These are phyloP conservation scores for Litsea cubeba DNA, from an alignment of 164 flowering plant genomes.

Conservation along the genomic window DNA sequence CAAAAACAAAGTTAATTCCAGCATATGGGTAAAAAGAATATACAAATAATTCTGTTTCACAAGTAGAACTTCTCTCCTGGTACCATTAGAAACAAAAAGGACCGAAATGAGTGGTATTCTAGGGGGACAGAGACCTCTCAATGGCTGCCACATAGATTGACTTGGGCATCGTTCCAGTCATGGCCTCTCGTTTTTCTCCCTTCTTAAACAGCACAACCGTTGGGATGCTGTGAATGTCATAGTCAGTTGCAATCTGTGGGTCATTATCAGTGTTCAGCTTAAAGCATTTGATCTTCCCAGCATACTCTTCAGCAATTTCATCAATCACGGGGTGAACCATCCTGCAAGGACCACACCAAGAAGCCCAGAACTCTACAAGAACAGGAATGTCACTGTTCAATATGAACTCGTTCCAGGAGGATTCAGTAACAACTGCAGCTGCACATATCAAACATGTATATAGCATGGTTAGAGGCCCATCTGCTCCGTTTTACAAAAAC, in stretches of 20 bases:
- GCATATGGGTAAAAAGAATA: no score
- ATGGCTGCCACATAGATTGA: constrained; percentile 68
- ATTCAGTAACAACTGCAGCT: constrained; percentile 58
- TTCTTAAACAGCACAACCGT: constrained; percentile 79
- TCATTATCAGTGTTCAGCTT: constrained; percentile 64
- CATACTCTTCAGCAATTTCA: constrained; percentile 69
- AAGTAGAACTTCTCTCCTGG: no score
- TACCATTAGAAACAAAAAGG: no score
- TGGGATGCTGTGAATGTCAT: constrained; percentile 75
- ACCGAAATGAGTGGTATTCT: not conserved
- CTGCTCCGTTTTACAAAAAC: no score
- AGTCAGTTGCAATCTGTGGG: constrained; percentile 44
- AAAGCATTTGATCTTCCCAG: constrained; percentile 60
- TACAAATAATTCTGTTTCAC: no score
- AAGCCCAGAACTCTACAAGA: constrained; percentile 78
- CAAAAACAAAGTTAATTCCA: no score
- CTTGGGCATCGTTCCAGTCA: constrained; percentile 90
- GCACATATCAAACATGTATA: constrained; percentile 26
- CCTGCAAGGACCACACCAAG: constrained; percentile 95
- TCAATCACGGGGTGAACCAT: constrained; percentile 89
- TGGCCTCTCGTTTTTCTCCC: constrained; percentile 55
- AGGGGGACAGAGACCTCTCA: constrained; percentile 49
- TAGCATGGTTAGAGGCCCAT: not conserved
- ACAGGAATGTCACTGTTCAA: constrained; percentile 61
- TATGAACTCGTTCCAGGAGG: constrained; percentile 64